Base-by-base conservation (phyloP, 345 rosid species). In the Populus ilicifolia region DNA sequence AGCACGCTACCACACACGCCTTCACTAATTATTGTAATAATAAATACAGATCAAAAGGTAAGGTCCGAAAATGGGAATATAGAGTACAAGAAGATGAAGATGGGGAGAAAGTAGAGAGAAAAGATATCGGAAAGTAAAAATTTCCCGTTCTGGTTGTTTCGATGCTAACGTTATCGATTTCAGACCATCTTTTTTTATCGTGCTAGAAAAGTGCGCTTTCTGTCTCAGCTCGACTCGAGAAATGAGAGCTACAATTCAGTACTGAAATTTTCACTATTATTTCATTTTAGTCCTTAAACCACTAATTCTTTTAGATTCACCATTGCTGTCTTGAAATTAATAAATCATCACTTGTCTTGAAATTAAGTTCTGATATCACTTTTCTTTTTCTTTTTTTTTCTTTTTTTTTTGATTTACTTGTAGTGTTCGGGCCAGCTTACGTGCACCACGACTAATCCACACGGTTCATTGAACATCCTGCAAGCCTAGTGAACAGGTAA, bases 1-100 rank as follows among this genome's bases (percentile, higher is more conserved):
- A 25, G 46, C 80, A 82, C 68, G 87, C 75, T 54, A 74, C 35
- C 68, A 75, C 17, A n/a, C 70, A 41, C 77, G 36, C 56, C 78
- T 50, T 76, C 43, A 12, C 33, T 20, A 18, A 74, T 38, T 8
- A 13, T 73, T 29, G 10, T 30, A 9, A 50, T 71, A 52, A 52
- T 27, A 74, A 64, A 2, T 63, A 27, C 20, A 29, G 35, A n/a
- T 68, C 12, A 48, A 66, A 11, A 6, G 23, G 4, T 1, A 21
- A 64, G 44, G 38, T 62, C 69, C 36, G 33, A 36, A 41, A 23
- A 76, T 0, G 59, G 59, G 20, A 52, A 20, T 18, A 18, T 20
- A 6, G 1, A 18, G 59, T n/a, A 52, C n/a, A 5, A 52, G 59
- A 52, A 4, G 54, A 48, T 48, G 21, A 16, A 48, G 54, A 33